phyloP scores from a whole-genome alignment of 108 stramenopile species.

The Conticribra guillardii region DNA sequence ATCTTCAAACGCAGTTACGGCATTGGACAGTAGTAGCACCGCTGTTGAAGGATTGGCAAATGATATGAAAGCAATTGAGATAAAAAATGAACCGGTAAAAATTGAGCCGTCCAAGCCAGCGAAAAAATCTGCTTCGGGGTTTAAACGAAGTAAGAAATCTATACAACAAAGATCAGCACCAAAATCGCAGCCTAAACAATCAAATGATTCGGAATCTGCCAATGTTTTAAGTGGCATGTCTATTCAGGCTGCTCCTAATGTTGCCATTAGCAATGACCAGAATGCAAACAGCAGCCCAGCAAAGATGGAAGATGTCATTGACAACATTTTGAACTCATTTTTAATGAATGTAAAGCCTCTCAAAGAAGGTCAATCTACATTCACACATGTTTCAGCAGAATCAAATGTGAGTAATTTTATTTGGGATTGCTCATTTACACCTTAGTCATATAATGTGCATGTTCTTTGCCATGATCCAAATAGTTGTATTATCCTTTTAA shows the following conservation, averaged over 20 bases:
- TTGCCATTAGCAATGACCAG: conserved; percentile 11
- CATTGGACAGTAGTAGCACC: neutral
- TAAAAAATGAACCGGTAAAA: conserved; percentile 11
- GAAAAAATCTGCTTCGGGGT: conserved; percentile 34
- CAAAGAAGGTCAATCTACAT: conserved; percentile 75
- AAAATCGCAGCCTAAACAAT: neutral
- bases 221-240: conserved; percentile 15
- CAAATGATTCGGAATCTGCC: neutral
- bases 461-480: too few relatives aligned
- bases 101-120: too few relatives aligned
- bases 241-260: conserved; percentile 33
- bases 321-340: conserved; percentile 72
- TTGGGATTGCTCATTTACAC: conserved; percentile 14
- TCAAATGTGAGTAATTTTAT: conserved; percentile 51
- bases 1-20: neutral
- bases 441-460: too few relatives aligned
- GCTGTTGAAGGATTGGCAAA: conserved; percentile 6
- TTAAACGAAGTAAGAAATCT: conserved; percentile 41
- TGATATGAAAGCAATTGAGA: conserved; percentile 1
- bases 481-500: conserved; percentile 45
- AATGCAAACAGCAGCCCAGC: neutral
- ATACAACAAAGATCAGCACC: neutral
- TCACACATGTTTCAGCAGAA: conserved; percentile 33
- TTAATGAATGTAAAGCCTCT: conserved; percentile 55
- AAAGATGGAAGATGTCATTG: conserved; percentile 69